Conservation (phyloP, 805 yeast species). For the Metschnikowia koreensis region DNA sequence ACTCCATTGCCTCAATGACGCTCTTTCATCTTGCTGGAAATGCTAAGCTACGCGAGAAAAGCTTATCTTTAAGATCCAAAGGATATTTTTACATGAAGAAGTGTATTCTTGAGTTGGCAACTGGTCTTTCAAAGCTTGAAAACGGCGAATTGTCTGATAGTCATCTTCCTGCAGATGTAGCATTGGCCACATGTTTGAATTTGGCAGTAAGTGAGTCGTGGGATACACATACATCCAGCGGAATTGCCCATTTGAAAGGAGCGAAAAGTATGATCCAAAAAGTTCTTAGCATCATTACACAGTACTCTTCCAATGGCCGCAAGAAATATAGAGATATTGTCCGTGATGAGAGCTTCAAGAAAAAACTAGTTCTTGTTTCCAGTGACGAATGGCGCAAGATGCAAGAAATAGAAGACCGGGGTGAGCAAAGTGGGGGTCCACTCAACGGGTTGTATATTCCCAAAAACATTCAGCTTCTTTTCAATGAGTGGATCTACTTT, state of each 20-base stretch:
- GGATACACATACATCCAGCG: conserved; percentile 66
- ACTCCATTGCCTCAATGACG: conserved; percentile 67
- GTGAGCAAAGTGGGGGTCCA: background rate
- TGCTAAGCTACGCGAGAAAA: conserved; percentile 40
- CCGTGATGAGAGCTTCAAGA: conserved; percentile 10
- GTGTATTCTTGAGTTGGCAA: conserved; percentile 58
- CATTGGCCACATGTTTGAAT: conserved; percentile 61
- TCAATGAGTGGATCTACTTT: conserved; percentile 65
- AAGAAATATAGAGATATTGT: background rate
- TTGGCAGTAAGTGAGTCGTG: conserved; percentile 66
- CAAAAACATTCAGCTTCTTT: conserved; percentile 48
- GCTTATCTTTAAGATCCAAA: conserved; percentile 42
- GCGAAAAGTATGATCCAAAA: conserved; percentile 60
- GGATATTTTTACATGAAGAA: conserved; percentile 59
- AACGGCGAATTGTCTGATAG: conserved; percentile 20
- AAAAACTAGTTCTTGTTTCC: conserved; percentile 30
- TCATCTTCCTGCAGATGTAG: conserved; percentile 58
- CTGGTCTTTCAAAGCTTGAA: conserved; percentile 43
- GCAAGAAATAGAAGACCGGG: conserved; percentile 2
- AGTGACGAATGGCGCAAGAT: conserved; percentile 34
- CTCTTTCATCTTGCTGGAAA: conserved; percentile 51
- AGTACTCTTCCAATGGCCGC: conserved; percentile 12
- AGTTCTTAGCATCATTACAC: conserved; percentile 33
- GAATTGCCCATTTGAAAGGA: conserved; percentile 67
- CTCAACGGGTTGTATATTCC: conserved; percentile 28